phyloP scores from a whole-genome alignment of 2,329 filamentous ascomycete species.

The Akanthomyces muscarius region DNA sequence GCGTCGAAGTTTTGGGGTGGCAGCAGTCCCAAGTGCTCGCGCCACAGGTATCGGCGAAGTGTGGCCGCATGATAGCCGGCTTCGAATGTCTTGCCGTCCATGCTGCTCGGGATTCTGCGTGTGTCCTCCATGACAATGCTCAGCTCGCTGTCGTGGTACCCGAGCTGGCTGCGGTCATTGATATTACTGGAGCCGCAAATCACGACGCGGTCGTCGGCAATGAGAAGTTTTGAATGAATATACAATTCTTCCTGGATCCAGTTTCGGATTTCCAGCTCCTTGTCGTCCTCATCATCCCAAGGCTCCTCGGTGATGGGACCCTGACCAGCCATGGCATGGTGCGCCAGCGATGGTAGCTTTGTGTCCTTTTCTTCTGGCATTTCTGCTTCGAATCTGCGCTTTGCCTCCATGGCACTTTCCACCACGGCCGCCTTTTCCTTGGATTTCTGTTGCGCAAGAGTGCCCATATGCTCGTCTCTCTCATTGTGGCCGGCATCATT shows the following conservation, averaged over 20 bases:
- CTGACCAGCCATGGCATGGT: slow-evolving; percentile 71
- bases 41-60: slow-evolving; percentile 77
- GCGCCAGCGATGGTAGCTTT: slow-evolving; percentile 53
- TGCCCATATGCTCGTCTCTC: slow-evolving; percentile 47
- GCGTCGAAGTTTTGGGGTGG: slow-evolving; percentile 68
- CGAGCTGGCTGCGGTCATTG: slow-evolving; percentile 85
- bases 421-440: slow-evolving; percentile 34
- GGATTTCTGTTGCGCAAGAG: slow-evolving; percentile 32
- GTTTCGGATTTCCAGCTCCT: slow-evolving; percentile 74
- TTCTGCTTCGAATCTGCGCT: slow-evolving; percentile 50
- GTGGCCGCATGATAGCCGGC: slow-evolving; percentile 81
- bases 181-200: slow-evolving; percentile 87
- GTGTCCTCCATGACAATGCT: slow-evolving; percentile 87
- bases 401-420: slow-evolving; percentile 42
- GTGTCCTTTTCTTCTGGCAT: slow-evolving; percentile 34
- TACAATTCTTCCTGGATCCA: slow-evolving; percentile 97
- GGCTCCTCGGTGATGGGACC: slow-evolving; percentile 61
- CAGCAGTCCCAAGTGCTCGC: slow-evolving; percentile 83
- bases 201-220: slow-evolving; percentile 80
- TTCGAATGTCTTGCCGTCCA: slow-evolving; percentile 74
- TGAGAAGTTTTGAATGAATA: slow-evolving; percentile 86
- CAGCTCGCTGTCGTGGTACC: slow-evolving; percentile 86
- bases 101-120: slow-evolving; percentile 63
- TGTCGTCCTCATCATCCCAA: slow-evolving; percentile 73
- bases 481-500: slow-evolving; percentile 41